phyloP scores from a whole-genome alignment of 768 basidiomycete genomes.

The Kwoniella sp. region DNA sequence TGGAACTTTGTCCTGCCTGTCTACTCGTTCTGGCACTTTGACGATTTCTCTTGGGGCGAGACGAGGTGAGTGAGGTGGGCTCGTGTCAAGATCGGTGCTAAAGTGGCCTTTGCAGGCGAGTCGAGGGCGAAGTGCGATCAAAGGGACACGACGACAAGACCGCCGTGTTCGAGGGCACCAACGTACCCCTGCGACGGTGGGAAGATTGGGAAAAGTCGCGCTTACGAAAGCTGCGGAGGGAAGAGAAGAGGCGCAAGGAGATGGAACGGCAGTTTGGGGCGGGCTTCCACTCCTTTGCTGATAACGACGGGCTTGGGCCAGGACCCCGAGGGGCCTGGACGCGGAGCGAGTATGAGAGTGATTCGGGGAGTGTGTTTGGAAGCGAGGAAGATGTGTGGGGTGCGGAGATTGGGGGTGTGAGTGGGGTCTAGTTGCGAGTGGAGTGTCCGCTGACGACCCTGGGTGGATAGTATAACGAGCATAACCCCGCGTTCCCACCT shows the following conservation, averaged over 20 bases:
- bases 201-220: constrained; percentile 98
- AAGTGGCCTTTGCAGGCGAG: constrained; percentile 61
- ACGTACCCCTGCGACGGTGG: constrained; percentile 93
- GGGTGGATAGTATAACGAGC: constrained; percentile 67
- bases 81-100: background rate
- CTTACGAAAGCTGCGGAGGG: constrained; percentile 80
- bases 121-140: constrained; percentile 81
- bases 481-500: constrained; percentile 68
- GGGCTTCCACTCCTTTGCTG: constrained; percentile 30
- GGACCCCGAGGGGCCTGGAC: constrained; percentile 22
- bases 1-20: constrained; percentile 94
- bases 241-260: constrained; percentile 62
- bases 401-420: constrained; percentile 73
- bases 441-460: background rate
- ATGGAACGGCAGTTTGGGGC: constrained; percentile 61
- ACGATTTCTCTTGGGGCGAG: constrained; percentile 99
- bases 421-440: constrained; percentile 6
- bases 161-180: constrained; percentile 56
- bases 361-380: constrained; percentile 72
- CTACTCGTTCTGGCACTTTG: constrained; percentile 99
- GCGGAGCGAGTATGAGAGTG: constrained; percentile 50
- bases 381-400: constrained; percentile 93
- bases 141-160: constrained; percentile 66
- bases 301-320: constrained; percentile 8
- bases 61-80: constrained; percentile 64